Evolutionary conservation across 2,329 filamentous ascomycete genomes (phyloP).

Genomic region (Penicillium fuscoglaucum): DNA sequence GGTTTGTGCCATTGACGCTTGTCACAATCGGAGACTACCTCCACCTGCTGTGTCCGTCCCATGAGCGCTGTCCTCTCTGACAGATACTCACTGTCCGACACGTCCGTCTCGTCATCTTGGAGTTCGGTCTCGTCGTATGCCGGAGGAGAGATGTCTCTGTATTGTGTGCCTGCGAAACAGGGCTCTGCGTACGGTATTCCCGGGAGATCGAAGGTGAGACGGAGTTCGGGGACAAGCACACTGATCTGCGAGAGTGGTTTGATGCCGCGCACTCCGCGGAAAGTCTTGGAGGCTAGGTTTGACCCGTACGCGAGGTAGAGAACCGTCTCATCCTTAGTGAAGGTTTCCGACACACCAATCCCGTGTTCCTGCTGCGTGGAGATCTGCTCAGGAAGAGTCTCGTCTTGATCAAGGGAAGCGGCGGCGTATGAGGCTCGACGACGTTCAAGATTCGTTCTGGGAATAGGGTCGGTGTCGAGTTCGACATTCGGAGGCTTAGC

Average conservation of each 20-base stretch:
- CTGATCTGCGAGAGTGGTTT: conserved; percentile 77
- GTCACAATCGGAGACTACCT: conserved; percentile 41
- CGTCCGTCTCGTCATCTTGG: conserved; percentile 11
- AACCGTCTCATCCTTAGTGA: conserved; percentile 51
- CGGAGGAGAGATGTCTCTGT: conserved; percentile 50
- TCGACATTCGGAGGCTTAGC: neutral
- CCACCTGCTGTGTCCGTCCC: conserved; percentile 10
- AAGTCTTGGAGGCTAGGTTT: conserved; percentile 78
- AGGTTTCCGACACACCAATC: conserved; percentile 5
- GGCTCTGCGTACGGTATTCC: conserved; percentile 86
- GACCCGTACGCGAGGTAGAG: conserved; percentile 90
- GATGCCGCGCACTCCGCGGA: conserved; percentile 75
- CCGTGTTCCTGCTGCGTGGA: conserved; percentile 19
- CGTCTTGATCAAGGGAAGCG: conserved; percentile 23
- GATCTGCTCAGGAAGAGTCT: conserved; percentile 19
- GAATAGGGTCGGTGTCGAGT: conserved; percentile 10
- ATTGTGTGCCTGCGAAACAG: conserved; percentile 81
- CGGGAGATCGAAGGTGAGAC: conserved; percentile 80
- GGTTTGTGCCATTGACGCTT: conserved; percentile 73
- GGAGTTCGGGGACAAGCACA: conserved; percentile 75
- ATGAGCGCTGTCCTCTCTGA: conserved; percentile 40
- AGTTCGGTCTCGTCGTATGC: conserved; percentile 1
- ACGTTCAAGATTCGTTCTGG: conserved; percentile 18
- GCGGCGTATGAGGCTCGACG: conserved; percentile 16
- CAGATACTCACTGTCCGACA: conserved; percentile 8